Evolutionary conservation across 257 asterid genomes (phyloP).

Genomic region (Leonotis leonurus): DNA sequence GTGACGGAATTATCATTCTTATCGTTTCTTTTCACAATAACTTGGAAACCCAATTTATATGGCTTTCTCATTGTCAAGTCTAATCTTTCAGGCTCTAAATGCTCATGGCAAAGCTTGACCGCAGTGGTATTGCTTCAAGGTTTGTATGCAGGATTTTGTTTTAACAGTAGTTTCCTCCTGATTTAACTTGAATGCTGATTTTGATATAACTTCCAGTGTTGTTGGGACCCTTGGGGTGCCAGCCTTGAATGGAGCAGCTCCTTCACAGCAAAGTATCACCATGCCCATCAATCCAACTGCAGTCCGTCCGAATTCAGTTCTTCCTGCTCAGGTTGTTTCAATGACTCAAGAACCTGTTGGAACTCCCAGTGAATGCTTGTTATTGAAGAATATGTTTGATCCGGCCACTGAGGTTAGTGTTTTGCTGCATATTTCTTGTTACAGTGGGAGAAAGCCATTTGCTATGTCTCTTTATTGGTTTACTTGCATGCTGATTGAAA

Average conservation of each 20-base stretch:
- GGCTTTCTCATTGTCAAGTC: conserved; percentile 1
- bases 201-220: conserved; percentile 38
- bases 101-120: conserved; percentile 95
- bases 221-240: conserved; percentile 67
- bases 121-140: conserved; percentile 90
- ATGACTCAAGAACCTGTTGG: conserved; percentile 87
- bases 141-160: conserved; percentile 16
- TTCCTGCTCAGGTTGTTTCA: conserved; percentile 51
- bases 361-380: conserved; percentile 85
- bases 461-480: not conserved
- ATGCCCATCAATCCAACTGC: conserved; percentile 63
- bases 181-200: not conserved
- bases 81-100: conserved; percentile 63
- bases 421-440: not conserved
- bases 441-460: not conserved
- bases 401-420: conserved; percentile 78
- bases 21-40: too few relatives aligned
- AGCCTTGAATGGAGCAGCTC: conserved; percentile 56
- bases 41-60: too few relatives aligned
- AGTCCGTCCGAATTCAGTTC: conserved; percentile 35
- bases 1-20: too few relatives aligned
- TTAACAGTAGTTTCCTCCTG: conserved; percentile 2
- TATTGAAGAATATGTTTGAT: conserved; percentile 96
- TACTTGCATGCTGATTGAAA: not conserved
- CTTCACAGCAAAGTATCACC: conserved; percentile 49